These are phyloP conservation scores for Deinandra increscens DNA, from an alignment of 129 eudicot genomes.

Conservation along the genomic window DNA sequence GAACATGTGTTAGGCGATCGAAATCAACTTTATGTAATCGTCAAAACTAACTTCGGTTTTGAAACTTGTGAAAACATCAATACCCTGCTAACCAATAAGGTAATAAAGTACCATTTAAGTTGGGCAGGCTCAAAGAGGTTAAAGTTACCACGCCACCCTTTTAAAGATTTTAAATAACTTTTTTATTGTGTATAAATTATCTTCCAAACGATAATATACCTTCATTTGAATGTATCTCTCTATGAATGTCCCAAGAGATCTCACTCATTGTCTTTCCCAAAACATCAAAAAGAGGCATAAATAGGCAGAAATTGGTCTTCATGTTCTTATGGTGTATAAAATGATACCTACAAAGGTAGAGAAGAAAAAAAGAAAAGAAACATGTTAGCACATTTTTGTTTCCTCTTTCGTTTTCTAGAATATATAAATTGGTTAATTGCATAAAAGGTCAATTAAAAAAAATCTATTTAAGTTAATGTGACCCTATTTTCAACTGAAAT, in stretches of 20 bases:
- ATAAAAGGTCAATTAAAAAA: neutral
- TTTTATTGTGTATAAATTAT: neutral
- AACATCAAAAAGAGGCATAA: slow-evolving; percentile 72
- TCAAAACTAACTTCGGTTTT: neutral
- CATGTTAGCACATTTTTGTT: neutral
- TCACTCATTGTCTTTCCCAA: slow-evolving; percentile 59
- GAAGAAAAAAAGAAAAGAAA: neutral
- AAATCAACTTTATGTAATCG: neutral
- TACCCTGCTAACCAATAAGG: neutral
- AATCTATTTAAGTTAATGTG: neutral
- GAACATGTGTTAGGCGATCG: slow-evolving; percentile 1
- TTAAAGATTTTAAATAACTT: neutral
- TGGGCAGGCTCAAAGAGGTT: no score
- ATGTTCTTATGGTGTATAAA: slow-evolving; percentile 59
- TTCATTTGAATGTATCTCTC: slow-evolving; percentile 46
- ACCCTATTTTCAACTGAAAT: neutral
- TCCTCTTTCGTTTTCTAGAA: neutral
- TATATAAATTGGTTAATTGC: neutral
- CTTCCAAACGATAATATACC: slow-evolving; percentile 33
- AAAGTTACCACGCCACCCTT: neutral
- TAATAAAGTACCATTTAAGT: neutral
- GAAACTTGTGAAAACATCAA: neutral
- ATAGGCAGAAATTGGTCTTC: slow-evolving; percentile 72
- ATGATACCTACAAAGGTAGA: slow-evolving; percentile 54
- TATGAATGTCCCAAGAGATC: slow-evolving; percentile 61